Conservation (phyloP, 352 stramenopile genomes). For the Phytopythium mirpurense region DNA sequence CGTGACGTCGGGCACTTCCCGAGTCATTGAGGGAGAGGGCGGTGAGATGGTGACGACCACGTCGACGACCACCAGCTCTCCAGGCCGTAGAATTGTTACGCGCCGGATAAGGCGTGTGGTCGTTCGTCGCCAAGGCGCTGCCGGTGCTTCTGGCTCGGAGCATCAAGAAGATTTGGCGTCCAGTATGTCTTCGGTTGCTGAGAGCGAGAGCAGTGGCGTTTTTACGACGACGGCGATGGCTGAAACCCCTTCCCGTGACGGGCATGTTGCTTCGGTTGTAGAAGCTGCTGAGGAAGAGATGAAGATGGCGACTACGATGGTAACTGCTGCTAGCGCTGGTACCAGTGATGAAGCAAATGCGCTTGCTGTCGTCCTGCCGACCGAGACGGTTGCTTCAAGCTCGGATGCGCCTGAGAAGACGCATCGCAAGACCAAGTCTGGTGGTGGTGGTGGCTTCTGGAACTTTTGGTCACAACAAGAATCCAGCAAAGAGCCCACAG, state of each 20-base stretch:
- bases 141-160: slow-evolving; percentile 4
- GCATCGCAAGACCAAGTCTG: neutral
- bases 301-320: neutral
- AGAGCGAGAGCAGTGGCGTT: slow-evolving; percentile 7
- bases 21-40: slow-evolving; percentile 16
- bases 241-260: neutral
- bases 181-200: slow-evolving; percentile 14
- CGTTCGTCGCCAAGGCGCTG: slow-evolving; percentile 12
- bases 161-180: slow-evolving; percentile 13
- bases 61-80: neutral
- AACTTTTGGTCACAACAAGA: slow-evolving; percentile 1
- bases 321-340: neutral
- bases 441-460: slow-evolving; percentile 1
- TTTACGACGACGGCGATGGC: neutral
- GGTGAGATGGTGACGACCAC: slow-evolving; percentile 1
- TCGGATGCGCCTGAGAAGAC: neutral
- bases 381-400: neutral
- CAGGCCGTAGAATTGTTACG: neutral
- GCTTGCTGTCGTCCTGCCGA: neutral
- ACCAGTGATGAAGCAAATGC: neutral
- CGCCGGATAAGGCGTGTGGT: slow-evolving; percentile 8
- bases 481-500: neutral
- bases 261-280: no score
- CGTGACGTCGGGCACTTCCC: slow-evolving; percentile 12
- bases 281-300: neutral